Evolutionary conservation across 2,329 filamentous ascomycete genomes (phyloP).

Genomic region (Nakataea oryzae): DNA sequence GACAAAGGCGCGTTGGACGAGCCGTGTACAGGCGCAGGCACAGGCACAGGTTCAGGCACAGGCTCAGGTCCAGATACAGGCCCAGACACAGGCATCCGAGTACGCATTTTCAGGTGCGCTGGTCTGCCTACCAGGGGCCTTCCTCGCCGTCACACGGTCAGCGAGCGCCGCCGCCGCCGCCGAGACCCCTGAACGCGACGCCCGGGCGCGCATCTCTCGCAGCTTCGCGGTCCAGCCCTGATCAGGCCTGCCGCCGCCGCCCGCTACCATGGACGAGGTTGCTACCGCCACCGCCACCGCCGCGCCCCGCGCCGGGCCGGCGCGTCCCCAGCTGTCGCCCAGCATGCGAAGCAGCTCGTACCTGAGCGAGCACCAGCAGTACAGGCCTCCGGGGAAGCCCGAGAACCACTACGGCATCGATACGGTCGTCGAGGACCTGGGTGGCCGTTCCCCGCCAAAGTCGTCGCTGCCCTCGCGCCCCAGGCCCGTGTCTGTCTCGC

Average conservation of each 20-base stretch:
- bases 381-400: conserved; percentile 42
- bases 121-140: background rate
- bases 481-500: conserved; percentile 14
- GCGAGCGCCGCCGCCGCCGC: too few relatives aligned
- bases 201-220: too few relatives aligned
- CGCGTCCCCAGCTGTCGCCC: conserved; percentile 36
- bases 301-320: conserved; percentile 14
- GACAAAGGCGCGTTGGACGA: background rate
- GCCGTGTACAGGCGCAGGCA: background rate
- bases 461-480: conserved; percentile 28
- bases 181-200: background rate
- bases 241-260: background rate
- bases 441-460: conserved; percentile 15
- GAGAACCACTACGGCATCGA: conserved; percentile 53
- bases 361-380: conserved; percentile 53
- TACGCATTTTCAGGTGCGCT: background rate
- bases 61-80: background rate
- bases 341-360: conserved; percentile 51
- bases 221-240: too few relatives aligned
- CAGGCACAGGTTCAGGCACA: background rate
- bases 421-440: conserved; percentile 50
- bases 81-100: background rate
- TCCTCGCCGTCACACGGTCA: background rate
- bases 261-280: background rate
- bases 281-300: background rate